Conservation (phyloP, 2,329 filamentous ascomycete species). For the Chrysosporium keratinophilum region DNA sequence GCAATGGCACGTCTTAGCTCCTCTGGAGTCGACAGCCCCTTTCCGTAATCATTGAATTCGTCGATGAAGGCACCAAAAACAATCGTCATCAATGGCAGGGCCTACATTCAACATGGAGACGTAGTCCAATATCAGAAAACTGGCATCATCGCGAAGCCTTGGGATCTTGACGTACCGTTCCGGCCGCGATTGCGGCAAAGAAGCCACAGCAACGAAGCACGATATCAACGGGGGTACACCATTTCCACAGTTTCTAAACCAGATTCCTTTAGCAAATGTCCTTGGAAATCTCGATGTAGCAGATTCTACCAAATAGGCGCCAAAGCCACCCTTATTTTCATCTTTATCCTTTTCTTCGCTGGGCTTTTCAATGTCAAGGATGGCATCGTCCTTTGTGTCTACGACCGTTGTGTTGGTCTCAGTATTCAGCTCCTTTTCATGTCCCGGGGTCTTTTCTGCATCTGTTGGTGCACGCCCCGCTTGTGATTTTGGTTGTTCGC, state of each 20-base stretch:
- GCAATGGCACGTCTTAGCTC: slow-evolving; percentile 32
- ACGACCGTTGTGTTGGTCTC: background rate
- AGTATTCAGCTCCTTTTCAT: background rate
- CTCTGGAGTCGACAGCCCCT: slow-evolving; percentile 24
- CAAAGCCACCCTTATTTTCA: slow-evolving; percentile 13
- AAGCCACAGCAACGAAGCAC: slow-evolving; percentile 12
- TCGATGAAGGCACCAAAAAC: slow-evolving; percentile 44
- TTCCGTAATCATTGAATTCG: slow-evolving; percentile 37
- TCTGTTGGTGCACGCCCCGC: background rate
- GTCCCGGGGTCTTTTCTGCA: background rate
- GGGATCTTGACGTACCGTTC: slow-evolving; percentile 10
- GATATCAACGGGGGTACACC: slow-evolving; percentile 13
- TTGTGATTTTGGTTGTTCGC: background rate
- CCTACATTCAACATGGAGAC: background rate
- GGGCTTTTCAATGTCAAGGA: slow-evolving; percentile 11
- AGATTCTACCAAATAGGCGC: slow-evolving; percentile 13
- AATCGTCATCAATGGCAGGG: slow-evolving; percentile 40
- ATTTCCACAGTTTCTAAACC: slow-evolving; percentile 15
- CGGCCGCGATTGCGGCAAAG: slow-evolving; percentile 12
- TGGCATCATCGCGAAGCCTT: background rate
- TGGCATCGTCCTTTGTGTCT: slow-evolving; percentile 1
- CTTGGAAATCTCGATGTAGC: background rate
- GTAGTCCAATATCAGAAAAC: background rate
- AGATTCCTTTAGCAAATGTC: background rate
- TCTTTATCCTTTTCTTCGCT: slow-evolving; percentile 3